A percentile compares a stretch with the other conserved stretches of the same genome.
These are phyloP conservation scores for Dactylonectria macrodidyma DNA, from an alignment of 2,329 filamentous ascomycete genomes.

Conservation along the genomic window DNA sequence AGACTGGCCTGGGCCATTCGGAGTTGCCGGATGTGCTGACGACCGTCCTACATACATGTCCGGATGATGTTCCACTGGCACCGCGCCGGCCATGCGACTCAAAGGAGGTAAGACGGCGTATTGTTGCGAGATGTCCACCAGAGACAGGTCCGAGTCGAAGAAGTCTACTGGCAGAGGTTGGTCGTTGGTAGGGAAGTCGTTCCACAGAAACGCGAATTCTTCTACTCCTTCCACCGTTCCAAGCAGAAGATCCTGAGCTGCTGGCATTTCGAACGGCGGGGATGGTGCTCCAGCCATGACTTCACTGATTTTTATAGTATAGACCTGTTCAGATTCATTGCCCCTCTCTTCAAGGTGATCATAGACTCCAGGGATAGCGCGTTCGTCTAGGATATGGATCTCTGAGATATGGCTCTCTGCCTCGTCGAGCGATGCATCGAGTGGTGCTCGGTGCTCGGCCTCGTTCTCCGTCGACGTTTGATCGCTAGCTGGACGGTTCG, in stretches of 20 bases:
- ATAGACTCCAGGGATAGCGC: not conserved
- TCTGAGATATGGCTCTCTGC: not conserved
- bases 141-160: constrained; percentile 22
- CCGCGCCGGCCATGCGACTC: not conserved
- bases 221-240: not conserved
- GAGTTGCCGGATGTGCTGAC: not conserved
- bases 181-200: constrained; percentile 13
- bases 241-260: constrained; percentile 10
- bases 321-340: not conserved
- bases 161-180: constrained; percentile 13
- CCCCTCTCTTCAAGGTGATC: not conserved
- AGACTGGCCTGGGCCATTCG: not conserved
- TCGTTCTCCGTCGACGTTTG: not conserved
- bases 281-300: no score
- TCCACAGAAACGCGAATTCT: constrained; percentile 26
- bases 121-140: constrained; percentile 23
- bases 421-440: not conserved
- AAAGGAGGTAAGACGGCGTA: constrained; percentile 1
- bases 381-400: not conserved
- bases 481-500: not conserved
- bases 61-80: not conserved
- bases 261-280: not conserved
- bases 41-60: not conserved
- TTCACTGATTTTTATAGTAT: not conserved
- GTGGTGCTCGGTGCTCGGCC: not conserved